These are phyloP conservation scores for Dictyostelium discoideum DNA, from an alignment of 78 protist species.

Conservation along the genomic window dicty_2.7 NC_007091.3:584001-584500, in stretches of 20 bases:
- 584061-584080: slow-evolving; percentile 64
- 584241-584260: slow-evolving; percentile 55
- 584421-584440: slow-evolving; percentile 2
- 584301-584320: slow-evolving; percentile 53
- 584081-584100: slow-evolving; percentile 17
- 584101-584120: slow-evolving; percentile 25
- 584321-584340: slow-evolving; percentile 37
- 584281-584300: slow-evolving; percentile 63
- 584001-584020: neutral
- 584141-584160: slow-evolving; percentile 48
- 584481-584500: neutral
- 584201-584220: slow-evolving; percentile 81
- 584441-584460: neutral
- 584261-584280: slow-evolving; percentile 34
- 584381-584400: no score
- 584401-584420: neutral
- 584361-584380: neutral
- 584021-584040: neutral
- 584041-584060: slow-evolving; percentile 72
- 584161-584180: slow-evolving; percentile 31
- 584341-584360: neutral
- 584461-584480: no score
- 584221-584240: slow-evolving; percentile 44
- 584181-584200: slow-evolving; percentile 59
- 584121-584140: slow-evolving; percentile 65